Evolutionary conservation across 2,329 filamentous ascomycete species (phyloP).

Genomic region (Hymenotorrendiella dingleyae): DNA sequence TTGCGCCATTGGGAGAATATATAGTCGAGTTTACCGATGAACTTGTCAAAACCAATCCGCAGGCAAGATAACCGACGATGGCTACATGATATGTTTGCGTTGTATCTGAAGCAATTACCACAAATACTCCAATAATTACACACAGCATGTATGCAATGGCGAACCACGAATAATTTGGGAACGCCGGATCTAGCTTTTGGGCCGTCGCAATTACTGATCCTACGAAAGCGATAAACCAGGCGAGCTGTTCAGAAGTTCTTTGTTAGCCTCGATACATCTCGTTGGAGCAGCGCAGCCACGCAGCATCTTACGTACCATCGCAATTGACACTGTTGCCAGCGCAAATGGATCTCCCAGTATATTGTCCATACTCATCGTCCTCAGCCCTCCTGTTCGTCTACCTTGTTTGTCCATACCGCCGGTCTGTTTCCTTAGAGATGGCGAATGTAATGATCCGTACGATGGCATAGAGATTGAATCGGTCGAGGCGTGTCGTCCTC

Average conservation of each 20-base stretch:
- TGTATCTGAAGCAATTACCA: conserved; percentile 79
- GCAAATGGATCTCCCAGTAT: conserved; percentile 96
- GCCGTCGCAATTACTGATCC: conserved; percentile 68
- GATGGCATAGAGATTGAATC: conserved; percentile 53
- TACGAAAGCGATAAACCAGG: conserved; percentile 91
- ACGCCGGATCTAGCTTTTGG: conserved; percentile 44
- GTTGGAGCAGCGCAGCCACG: not conserved
- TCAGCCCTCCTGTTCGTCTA: conserved; percentile 45
- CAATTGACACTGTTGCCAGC: conserved; percentile 87
- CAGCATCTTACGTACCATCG: conserved; percentile 63
- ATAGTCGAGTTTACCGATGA: conserved; percentile 83
- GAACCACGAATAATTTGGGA: conserved; percentile 93
- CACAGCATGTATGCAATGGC: conserved; percentile 79
- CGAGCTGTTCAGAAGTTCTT: conserved; percentile 55
- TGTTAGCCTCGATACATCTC: conserved; percentile 23
- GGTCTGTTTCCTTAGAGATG: conserved; percentile 78
- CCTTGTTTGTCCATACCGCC: conserved; percentile 51
- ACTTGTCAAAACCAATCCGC: conserved; percentile 77
- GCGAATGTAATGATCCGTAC: conserved; percentile 67
- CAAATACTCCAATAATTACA: conserved; percentile 70
- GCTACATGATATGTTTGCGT: conserved; percentile 88
- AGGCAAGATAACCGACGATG: conserved; percentile 78
- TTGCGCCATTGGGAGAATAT: conserved; percentile 65
- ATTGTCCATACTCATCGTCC: conserved; percentile 71
- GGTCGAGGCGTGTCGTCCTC: conserved; percentile 11